Evolutionary conservation across 345 rosid species (phyloP).

Genomic region (Durio zibethinus): DNA sequence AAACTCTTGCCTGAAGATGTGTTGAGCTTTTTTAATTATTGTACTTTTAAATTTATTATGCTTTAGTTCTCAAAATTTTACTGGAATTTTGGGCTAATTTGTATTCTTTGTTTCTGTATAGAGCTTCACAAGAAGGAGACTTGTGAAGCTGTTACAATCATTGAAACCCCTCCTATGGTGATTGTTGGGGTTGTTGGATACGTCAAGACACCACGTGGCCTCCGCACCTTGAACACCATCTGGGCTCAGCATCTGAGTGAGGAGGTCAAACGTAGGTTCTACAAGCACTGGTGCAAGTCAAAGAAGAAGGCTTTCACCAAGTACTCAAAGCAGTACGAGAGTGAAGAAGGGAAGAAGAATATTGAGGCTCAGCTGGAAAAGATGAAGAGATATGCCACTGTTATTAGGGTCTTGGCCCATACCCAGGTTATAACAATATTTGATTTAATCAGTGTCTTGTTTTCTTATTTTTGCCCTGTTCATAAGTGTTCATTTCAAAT

Average conservation of each 20-base stretch:
- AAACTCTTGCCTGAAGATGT: too few relatives aligned
- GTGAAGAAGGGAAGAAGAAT: conserved; percentile 65
- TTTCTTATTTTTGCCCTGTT: neutral
- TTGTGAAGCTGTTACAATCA: conserved; percentile 77
- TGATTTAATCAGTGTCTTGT: neutral
- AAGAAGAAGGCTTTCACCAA: conserved; percentile 88
- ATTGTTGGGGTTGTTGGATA: conserved; percentile 85
- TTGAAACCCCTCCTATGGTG: conserved; percentile 84
- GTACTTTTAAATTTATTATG: neutral
- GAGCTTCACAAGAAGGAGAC: conserved; percentile 97
- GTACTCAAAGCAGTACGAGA: conserved; percentile 53
- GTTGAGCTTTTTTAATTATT: too few relatives aligned
- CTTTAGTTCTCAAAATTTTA: neutral
- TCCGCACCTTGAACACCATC: conserved; percentile 66
- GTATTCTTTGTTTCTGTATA: conserved; percentile 12
- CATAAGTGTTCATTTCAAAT: neutral
- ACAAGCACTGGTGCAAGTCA: conserved; percentile 84
- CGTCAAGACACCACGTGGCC: conserved; percentile 74
- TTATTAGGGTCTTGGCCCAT: conserved; percentile 78
- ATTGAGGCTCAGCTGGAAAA: conserved; percentile 72
- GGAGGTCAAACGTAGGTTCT: conserved; percentile 79
- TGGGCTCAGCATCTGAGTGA: conserved; percentile 94
- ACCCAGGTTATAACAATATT: conserved; percentile 51
- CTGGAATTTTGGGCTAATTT: neutral
- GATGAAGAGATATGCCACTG: conserved; percentile 69